Evolutionary conservation across 2,329 filamentous ascomycete genomes (phyloP).

Genomic region (Talaromyces sp.): DNA sequence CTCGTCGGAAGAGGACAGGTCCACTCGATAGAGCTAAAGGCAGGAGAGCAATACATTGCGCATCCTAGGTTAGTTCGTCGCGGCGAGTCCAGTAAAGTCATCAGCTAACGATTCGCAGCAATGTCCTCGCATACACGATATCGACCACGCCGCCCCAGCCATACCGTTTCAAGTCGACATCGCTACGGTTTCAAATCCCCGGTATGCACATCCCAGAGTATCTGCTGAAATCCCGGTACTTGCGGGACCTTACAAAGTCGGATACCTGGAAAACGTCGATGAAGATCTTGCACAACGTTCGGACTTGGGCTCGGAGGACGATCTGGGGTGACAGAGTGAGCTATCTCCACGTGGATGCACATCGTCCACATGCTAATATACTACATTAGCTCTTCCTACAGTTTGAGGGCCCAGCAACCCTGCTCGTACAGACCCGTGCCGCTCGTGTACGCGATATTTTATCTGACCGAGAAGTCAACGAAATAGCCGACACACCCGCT

Average conservation of each 20-base stretch:
- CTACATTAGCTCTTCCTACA: slow-evolving; percentile 65
- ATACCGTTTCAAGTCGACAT: slow-evolving; percentile 78
- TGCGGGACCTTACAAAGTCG: slow-evolving; percentile 65
- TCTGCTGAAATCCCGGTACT: slow-evolving; percentile 66
- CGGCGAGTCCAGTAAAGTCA: neutral
- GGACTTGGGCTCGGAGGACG: slow-evolving; percentile 71
- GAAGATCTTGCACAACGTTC: slow-evolving; percentile 59
- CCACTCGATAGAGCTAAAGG: slow-evolving; percentile 73
- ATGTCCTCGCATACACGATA: slow-evolving; percentile 85
- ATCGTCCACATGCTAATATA: slow-evolving; percentile 1
- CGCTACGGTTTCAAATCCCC: slow-evolving; percentile 72
- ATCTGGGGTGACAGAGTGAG: slow-evolving; percentile 84
- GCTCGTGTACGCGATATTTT: slow-evolving; percentile 72
- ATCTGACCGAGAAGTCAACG: slow-evolving; percentile 73
- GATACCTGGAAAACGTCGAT: slow-evolving; percentile 65
- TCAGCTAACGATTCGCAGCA: slow-evolving; percentile 41
- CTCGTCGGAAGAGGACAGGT: slow-evolving; percentile 82
- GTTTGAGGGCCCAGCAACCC: slow-evolving; percentile 78
- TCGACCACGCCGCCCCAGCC: slow-evolving; percentile 68
- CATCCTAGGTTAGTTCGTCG: slow-evolving; percentile 58
- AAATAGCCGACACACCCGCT: slow-evolving; percentile 76
- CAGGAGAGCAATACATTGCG: slow-evolving; percentile 83
- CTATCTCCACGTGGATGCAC: neutral
- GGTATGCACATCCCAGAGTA: slow-evolving; percentile 55
- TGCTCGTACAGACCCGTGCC: slow-evolving; percentile 84